Conservation (phyloP, 2,329 filamentous ascomycete species). For the Harringtonia lauricola region DNA sequence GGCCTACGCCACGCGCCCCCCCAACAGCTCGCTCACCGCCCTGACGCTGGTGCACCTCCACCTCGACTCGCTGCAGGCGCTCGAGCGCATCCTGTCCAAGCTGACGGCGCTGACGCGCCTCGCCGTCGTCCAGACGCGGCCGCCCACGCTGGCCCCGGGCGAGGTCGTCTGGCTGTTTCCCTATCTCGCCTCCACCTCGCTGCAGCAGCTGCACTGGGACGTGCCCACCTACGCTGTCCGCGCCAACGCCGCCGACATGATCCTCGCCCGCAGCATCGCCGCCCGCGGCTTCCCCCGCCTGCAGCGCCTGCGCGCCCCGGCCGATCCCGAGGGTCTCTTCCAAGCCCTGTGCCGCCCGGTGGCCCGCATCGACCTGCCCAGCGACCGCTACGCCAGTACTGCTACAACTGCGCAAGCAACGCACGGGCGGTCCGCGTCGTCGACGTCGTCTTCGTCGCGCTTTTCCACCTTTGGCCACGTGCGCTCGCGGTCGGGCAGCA, state of each 20-base stretch:
- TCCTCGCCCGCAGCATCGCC: slow-evolving; percentile 52
- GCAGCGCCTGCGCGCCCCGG: slow-evolving; percentile 48
- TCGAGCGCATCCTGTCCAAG: slow-evolving; percentile 49
- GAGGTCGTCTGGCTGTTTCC: slow-evolving; percentile 52
- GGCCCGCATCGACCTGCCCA: slow-evolving; percentile 39
- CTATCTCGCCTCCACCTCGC: slow-evolving; percentile 44
- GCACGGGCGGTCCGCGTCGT: not conserved
- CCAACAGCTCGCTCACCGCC: slow-evolving; percentile 31
- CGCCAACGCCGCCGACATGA: slow-evolving; percentile 42
- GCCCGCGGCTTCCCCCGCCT: slow-evolving; percentile 53
- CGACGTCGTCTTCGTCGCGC: slow-evolving; percentile 1
- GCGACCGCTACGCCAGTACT: slow-evolving; percentile 30
- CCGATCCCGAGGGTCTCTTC: slow-evolving; percentile 58
- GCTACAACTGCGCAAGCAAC: not conserved
- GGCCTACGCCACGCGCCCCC: slow-evolving; percentile 39
- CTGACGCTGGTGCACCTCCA: slow-evolving; percentile 46
- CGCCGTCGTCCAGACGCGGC: slow-evolving; percentile 40
- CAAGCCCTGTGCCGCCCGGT: slow-evolving; percentile 58
- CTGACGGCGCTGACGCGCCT: slow-evolving; percentile 37
- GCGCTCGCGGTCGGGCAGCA: not conserved
- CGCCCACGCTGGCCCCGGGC: slow-evolving; percentile 43
- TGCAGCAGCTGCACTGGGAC: slow-evolving; percentile 52
- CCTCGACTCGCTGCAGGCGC: slow-evolving; percentile 41
- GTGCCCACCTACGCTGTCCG: slow-evolving; percentile 38
- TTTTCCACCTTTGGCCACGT: slow-evolving; percentile 5